Evolutionary conservation across 495 filamentous ascomycete genomes (phyloP), one percentile per base, ranked within the genome.

Genomic region (Aspergillus wentii): DNA sequence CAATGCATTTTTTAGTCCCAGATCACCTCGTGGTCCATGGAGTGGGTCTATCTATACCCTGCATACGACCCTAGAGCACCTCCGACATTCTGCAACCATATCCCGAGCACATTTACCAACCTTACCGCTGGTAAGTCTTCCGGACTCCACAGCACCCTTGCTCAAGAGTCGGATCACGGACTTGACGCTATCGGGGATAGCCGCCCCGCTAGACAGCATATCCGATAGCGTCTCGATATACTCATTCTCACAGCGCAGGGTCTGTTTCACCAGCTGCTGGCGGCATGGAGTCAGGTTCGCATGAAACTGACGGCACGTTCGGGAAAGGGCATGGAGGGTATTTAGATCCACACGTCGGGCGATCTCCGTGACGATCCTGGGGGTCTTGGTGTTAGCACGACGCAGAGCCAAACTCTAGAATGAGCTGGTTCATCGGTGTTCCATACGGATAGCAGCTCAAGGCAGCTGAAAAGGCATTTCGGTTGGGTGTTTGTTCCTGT

Each of bases 401-500:
- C 29, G 22, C 23, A 23, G 49, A 51, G 38, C 31, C 46, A 54
- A 30, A 41, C 30, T 35, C 30, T 31, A 28, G 27, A 31, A 25
- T 41, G 34, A 20, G 35, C 40, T 43, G 44, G 40, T 43, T 32
- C 51, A 50, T 29, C 32, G 45, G 45, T 56, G 48, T 54, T 48
- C 59, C 75, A 60, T 71, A 95, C 89, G 89, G 89, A 75, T 95
- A 95, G 67, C 87, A 92, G 48, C 81, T 81, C 64, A 95, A 69
- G 46, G 85, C 83, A 53, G 78, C 74, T 20, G 86, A 84, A 67
- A 91, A 82, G 38, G 71, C 69, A 64, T 79, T 83, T 51, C 71
- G 56, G 54, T 88, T 90, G 30, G 70, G 76, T 62, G 78, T 79
- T 34, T 74, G 66, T 43, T 59, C 62, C 31, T 59, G 29, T 47